Evolutionary conservation across 1,284 basidiomycete genomes (phyloP).

Genomic region (Peniophora sp.): DNA sequence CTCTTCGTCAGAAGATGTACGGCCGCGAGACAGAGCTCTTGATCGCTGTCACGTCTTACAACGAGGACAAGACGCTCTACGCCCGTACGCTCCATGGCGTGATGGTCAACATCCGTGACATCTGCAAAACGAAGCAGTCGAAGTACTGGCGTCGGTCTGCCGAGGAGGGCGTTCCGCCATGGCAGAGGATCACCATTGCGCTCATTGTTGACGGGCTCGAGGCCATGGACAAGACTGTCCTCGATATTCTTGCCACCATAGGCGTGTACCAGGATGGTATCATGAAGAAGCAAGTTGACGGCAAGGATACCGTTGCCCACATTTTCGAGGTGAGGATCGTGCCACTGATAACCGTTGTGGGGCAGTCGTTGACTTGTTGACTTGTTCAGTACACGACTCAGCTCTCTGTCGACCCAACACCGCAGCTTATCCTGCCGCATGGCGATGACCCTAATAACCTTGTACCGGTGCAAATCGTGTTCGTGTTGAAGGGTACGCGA

Average conservation of each 20-base stretch:
- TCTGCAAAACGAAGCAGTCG: conserved; percentile 93
- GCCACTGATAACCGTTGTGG: conserved; percentile 2
- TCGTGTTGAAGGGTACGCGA: conserved; percentile 75
- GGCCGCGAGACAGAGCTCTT: conserved; percentile 88
- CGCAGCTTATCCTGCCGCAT: conserved; percentile 86
- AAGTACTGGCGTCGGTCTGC: conserved; percentile 86
- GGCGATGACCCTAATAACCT: conserved; percentile 85
- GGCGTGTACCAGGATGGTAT: conserved; percentile 92
- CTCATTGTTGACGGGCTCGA: conserved; percentile 93
- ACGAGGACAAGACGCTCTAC: conserved; percentile 91
- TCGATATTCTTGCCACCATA: conserved; percentile 83
- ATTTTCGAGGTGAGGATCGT: conserved; percentile 68
- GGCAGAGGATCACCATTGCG: conserved; percentile 92
- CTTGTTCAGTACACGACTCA: conserved; percentile 74
- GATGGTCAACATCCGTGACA: conserved; percentile 97
- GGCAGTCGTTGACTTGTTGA: background rate
- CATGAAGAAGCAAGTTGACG: conserved; percentile 93
- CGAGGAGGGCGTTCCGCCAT: conserved; percentile 83
- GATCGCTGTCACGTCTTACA: conserved; percentile 87
- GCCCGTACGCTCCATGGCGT: conserved; percentile 90
- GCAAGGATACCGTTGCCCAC: conserved; percentile 87
- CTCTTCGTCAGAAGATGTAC: conserved; percentile 79
- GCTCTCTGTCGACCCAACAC: conserved; percentile 84
- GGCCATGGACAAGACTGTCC: conserved; percentile 90
- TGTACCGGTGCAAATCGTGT: conserved; percentile 93